Evolutionary conservation across 2,329 filamentous ascomycete genomes (phyloP).

Genomic region (Colletotrichum higginsianum): DNA sequence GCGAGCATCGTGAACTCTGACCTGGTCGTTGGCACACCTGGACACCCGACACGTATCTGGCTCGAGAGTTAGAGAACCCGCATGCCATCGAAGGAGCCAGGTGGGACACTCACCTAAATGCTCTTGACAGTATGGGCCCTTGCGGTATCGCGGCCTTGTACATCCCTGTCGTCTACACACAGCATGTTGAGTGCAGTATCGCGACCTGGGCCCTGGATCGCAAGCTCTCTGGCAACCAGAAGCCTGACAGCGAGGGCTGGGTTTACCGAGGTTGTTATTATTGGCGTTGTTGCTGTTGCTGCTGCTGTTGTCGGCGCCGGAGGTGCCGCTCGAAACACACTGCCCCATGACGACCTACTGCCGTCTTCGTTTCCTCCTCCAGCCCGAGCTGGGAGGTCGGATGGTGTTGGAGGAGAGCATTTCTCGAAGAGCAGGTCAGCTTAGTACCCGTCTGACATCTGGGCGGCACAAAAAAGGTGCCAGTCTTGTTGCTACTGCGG

Average conservation of each 20-base stretch:
- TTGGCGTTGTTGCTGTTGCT: background rate
- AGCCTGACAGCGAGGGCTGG: conserved; percentile 32
- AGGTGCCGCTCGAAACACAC: conserved; percentile 33
- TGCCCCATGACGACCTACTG: conserved; percentile 37
- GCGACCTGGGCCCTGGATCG: conserved; percentile 29
- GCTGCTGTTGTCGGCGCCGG: conserved; percentile 4
- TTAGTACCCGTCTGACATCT: conserved; percentile 10
- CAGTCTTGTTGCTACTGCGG: conserved; percentile 28
- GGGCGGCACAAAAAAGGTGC: conserved; percentile 26
- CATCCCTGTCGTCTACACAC: conserved; percentile 38
- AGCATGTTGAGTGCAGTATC: conserved; percentile 37
- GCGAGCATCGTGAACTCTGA: conserved; percentile 30
- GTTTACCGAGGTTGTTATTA: background rate
- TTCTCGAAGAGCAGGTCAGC: conserved; percentile 26
- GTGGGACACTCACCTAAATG: conserved; percentile 38
- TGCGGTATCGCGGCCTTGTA: conserved; percentile 27
- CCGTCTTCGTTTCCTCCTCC: conserved; percentile 35
- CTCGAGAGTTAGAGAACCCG: conserved; percentile 17
- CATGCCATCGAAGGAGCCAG: background rate
- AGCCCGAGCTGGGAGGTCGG: conserved; percentile 33
- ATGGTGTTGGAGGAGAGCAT: conserved; percentile 32
- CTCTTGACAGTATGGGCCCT: conserved; percentile 40
- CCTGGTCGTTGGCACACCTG: conserved; percentile 36
- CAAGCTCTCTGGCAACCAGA: conserved; percentile 26
- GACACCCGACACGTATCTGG: conserved; percentile 39